Evolutionary conservation across 1,139 yeast species (phyloP).

Genomic region (Lodderomyces orthopsilosis): DNA sequence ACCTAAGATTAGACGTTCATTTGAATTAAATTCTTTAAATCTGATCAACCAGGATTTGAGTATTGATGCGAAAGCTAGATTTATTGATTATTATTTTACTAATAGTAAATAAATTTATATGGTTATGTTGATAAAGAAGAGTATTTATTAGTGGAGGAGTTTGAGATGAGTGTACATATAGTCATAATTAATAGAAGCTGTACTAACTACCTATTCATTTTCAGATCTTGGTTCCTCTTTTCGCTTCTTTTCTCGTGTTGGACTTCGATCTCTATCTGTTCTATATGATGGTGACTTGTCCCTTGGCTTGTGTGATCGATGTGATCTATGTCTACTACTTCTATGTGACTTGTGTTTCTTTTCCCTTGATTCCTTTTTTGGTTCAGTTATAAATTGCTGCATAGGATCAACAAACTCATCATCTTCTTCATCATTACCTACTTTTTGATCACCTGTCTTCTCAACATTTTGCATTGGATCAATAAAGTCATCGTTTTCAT

Average conservation of each 20-base stretch:
- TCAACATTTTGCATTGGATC: slow-evolving; percentile 20
- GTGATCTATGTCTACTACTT: slow-evolving; percentile 8
- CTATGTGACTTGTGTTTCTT: slow-evolving; percentile 3
- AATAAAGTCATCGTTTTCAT: slow-evolving; percentile 14
- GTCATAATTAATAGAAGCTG: too few relatives aligned
- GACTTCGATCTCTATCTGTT: not conserved
- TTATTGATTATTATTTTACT: slow-evolving; percentile 33
- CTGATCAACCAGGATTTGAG: slow-evolving; percentile 26
- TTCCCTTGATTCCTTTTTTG: slow-evolving; percentile 11
- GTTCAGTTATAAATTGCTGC: slow-evolving; percentile 14
- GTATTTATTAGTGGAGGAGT: too few relatives aligned
- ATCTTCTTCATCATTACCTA: slow-evolving; percentile 5
- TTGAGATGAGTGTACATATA: too few relatives aligned
- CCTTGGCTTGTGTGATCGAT: slow-evolving; percentile 1
- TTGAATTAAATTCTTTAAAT: slow-evolving; percentile 30
- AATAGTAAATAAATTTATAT: slow-evolving; percentile 5
- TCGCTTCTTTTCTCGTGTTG: slow-evolving; percentile 8
- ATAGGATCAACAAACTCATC: slow-evolving; percentile 22
- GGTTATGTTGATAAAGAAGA: too few relatives aligned
- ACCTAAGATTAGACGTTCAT: slow-evolving; percentile 21
- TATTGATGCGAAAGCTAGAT: slow-evolving; percentile 28
- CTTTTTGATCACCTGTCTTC: slow-evolving; percentile 12
- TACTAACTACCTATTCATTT: too few relatives aligned
- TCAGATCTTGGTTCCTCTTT: not conserved
- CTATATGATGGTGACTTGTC: slow-evolving; percentile 2